Evolutionary conservation across 768 basidiomycete genomes (phyloP), one percentile per base, ranked within the genome.

Genomic region (Rickenella mellea): DNA sequence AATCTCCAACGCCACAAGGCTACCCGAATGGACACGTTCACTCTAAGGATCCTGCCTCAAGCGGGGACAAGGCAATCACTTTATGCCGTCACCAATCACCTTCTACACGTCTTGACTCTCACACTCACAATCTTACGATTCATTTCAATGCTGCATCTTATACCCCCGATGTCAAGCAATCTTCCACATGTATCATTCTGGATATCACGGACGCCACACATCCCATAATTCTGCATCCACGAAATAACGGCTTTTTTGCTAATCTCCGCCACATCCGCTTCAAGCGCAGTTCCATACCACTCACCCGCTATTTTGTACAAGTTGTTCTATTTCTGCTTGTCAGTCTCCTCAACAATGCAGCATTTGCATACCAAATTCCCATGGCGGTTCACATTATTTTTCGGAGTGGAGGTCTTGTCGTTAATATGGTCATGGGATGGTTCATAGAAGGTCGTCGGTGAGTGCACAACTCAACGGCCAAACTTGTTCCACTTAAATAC

Each of bases 361-460:
- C 89, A 1, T 94, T 97, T 55, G 83, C 73, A 5, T 91, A 83
- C 56, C 61, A 71, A 29, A 82, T 96, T 45, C 91, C 93, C 17
- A 90, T 96, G 78, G 64, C 86, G 0, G 82, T 97, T 1, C 92
- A 97, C 61, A 94, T 97, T 58, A 84, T 97, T 46, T 94, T 94
- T 55, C 73, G 92, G 30, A 89, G 86, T 50, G 91, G 86, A 0
- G 92, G 91, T 0, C 65, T 94, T 42, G 74, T 89, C 25, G 68
- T 92, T 22, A 90, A 81, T 51, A 82, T 97, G 78, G 22, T 83
- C 11, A 69, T 92, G 39, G 90, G 89, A 1, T 82, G 77, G 70
- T 42, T 83, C 2, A 46, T 89, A 14, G 71, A 65, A 2, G 69
- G 74, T 2, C 85, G 81, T 58, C 71, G 70, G 77, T 83, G 46